Evolutionary conservation across 2,329 filamentous ascomycete genomes (phyloP).

Genomic region (Xylariaceae sp.): DNA sequence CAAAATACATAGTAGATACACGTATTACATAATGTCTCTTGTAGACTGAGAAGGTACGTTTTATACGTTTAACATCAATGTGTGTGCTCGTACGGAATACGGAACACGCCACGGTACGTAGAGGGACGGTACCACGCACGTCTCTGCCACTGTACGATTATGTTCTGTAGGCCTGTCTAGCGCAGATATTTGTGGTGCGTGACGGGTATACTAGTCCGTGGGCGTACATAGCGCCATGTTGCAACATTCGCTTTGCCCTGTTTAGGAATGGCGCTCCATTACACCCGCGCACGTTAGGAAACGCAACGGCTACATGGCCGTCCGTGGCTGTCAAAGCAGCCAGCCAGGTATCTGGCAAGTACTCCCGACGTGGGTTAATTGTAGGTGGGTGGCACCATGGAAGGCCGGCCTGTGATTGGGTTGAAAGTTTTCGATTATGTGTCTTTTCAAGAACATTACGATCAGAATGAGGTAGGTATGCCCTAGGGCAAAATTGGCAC

Average conservation of each 20-base stretch:
- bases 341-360: background rate
- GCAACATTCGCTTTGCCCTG: constrained; percentile 9
- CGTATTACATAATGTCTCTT: no score
- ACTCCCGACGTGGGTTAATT: background rate
- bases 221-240: background rate
- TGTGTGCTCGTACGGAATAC: background rate
- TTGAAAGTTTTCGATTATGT: constrained; percentile 16
- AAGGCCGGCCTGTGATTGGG: constrained; percentile 19
- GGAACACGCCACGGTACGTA: background rate
- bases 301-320: background rate
- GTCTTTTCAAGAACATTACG: constrained; percentile 13
- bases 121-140: background rate
- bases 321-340: background rate
- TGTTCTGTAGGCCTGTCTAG: background rate
- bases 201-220: background rate
- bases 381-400: background rate
- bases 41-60: no score
- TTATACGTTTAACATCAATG: no score
- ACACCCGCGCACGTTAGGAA: background rate
- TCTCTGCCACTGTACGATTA: background rate
- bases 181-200: background rate
- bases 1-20: no score
- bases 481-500: background rate
- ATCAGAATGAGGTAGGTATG: background rate
- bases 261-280: constrained; percentile 4